Percentiles rank a stretch among this genome's conserved stretches.
phyloP scores from a whole-genome alignment of 805 yeast genomes.

The Starmerella etchellsii region DNA sequence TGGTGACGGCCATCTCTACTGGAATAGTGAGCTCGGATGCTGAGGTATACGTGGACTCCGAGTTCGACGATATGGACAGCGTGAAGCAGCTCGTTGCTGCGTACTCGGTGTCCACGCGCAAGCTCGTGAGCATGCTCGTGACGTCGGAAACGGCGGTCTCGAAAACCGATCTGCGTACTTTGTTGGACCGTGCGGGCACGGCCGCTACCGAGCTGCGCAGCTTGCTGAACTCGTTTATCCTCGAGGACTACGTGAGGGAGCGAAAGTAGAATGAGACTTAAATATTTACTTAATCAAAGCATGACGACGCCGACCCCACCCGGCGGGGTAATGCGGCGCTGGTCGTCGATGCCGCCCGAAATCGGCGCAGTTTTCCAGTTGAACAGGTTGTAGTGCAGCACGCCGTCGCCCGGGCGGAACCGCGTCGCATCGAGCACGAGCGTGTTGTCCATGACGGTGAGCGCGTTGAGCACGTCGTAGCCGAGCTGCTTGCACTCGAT shows the following conservation, averaged over 20 bases:
- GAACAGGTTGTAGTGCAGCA: constrained; percentile 78
- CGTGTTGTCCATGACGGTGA: constrained; percentile 81
- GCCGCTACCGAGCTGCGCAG: constrained; percentile 17
- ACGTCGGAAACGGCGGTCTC: constrained; percentile 12
- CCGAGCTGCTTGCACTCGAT: constrained; percentile 52
- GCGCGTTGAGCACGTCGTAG: constrained; percentile 88
- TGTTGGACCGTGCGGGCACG: constrained; percentile 16
- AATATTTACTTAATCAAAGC: no score
- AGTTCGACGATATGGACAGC: constrained; percentile 4
- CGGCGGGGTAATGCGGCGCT: constrained; percentile 40
- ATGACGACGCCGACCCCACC: constrained; percentile 89
- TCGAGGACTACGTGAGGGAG: constrained; percentile 21
- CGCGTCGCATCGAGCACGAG: constrained; percentile 68
- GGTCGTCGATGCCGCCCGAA: constrained; percentile 59
- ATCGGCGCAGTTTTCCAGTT: constrained; percentile 77
- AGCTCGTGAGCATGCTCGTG: constrained; percentile 19
- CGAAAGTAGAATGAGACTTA: no score
- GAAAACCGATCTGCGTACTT: constrained; percentile 6
- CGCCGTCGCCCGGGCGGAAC: constrained; percentile 91
- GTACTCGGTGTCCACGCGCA: constrained; percentile 12
- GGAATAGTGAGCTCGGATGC: constrained; percentile 3
- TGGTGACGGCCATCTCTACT: constrained; percentile 41
- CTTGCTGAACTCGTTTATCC: constrained; percentile 18
- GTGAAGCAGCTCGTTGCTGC: constrained; percentile 19
- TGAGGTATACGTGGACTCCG: constrained; percentile 14